A percentile compares a stretch with the other conserved stretches of the same genome.
phyloP scores from a whole-genome alignment of 306 rosid species.

The Abrus precatorius region DNA sequence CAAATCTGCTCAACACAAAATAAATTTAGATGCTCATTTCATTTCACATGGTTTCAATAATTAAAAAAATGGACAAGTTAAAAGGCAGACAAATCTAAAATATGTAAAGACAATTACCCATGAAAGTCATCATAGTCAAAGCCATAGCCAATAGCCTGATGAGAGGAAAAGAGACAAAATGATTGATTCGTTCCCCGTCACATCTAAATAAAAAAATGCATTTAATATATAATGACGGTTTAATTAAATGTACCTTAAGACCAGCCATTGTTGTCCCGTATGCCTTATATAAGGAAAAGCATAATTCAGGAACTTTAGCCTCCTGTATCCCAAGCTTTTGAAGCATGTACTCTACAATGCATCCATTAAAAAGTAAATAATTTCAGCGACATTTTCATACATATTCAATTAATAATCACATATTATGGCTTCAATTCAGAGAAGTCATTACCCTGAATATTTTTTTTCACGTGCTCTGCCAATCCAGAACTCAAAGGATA shows the following conservation, averaged over 20 bases:
- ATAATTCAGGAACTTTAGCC: slow-evolving; percentile 67
- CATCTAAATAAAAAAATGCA: not conserved
- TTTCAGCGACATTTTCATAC: not conserved
- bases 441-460: slow-evolving; percentile 67
- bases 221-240: not conserved
- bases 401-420: not conserved
- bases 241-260: slow-evolving; percentile 65
- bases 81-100: slow-evolving; percentile 6
- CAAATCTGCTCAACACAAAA: slow-evolving; percentile 61
- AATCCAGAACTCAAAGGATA: slow-evolving; percentile 81
- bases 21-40: slow-evolving; percentile 17
- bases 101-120: slow-evolving; percentile 56
- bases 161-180: slow-evolving; percentile 42
- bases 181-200: slow-evolving; percentile 17
- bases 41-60: slow-evolving; percentile 19
- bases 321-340: slow-evolving; percentile 73
- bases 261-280: slow-evolving; percentile 97
- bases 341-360: slow-evolving; percentile 69
- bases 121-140: slow-evolving; percentile 86
- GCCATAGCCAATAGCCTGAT: slow-evolving; percentile 81
- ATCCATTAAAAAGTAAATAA: slow-evolving; percentile 18
- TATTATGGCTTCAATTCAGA: not conserved
- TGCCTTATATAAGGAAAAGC: slow-evolving; percentile 68
- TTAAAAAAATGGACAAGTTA: not conserved
- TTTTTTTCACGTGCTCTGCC: slow-evolving; percentile 63